These are phyloP conservation scores for Termitomyces sp. DNA, from an alignment of 768 basidiomycete species.

Conservation along the genomic window DNA sequence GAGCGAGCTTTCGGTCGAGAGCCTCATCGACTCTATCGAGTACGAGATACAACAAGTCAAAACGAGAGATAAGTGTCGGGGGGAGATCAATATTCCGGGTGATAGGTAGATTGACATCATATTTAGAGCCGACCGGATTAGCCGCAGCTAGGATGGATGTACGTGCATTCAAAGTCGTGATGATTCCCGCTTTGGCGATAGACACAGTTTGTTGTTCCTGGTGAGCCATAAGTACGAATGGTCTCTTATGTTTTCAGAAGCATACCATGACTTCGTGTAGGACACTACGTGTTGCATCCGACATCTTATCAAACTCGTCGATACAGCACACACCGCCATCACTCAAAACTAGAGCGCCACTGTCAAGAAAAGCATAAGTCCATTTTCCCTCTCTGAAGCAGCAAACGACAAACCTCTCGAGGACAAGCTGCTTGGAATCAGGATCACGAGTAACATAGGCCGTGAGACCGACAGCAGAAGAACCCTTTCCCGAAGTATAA, in stretches of 20 bases:
- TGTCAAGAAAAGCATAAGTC: constrained; percentile 23
- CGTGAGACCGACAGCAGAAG: constrained; percentile 96
- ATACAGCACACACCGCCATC: constrained; percentile 99
- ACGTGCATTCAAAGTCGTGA: constrained; percentile 96
- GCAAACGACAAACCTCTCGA: constrained; percentile 69
- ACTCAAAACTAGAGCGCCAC: constrained; percentile 90
- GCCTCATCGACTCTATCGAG: constrained; percentile 92
- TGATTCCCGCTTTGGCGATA: constrained; percentile 98
- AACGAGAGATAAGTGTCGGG: constrained; percentile 95
- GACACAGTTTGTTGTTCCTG: constrained; percentile 99
- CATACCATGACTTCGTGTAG: constrained; percentile 97
- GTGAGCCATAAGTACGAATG: background rate
- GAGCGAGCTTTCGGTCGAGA: constrained; percentile 81
- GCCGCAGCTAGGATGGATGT: constrained; percentile 97
- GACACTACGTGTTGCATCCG: constrained; percentile 93
- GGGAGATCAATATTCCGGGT: constrained; percentile 97
- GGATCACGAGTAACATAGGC: constrained; percentile 98
- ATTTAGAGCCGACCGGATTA: constrained; percentile 94
- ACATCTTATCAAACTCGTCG: constrained; percentile 99
- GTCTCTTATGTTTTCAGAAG: background rate
- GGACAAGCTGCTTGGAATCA: constrained; percentile 95
- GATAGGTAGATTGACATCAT: constrained; percentile 88
- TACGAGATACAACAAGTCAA: constrained; percentile 94
- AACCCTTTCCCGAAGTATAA: constrained; percentile 96
- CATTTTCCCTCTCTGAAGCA: background rate